phyloP scores from a whole-genome alignment of 2,329 filamentous ascomycete genomes.

The Trichoderma harzianum region DNA sequence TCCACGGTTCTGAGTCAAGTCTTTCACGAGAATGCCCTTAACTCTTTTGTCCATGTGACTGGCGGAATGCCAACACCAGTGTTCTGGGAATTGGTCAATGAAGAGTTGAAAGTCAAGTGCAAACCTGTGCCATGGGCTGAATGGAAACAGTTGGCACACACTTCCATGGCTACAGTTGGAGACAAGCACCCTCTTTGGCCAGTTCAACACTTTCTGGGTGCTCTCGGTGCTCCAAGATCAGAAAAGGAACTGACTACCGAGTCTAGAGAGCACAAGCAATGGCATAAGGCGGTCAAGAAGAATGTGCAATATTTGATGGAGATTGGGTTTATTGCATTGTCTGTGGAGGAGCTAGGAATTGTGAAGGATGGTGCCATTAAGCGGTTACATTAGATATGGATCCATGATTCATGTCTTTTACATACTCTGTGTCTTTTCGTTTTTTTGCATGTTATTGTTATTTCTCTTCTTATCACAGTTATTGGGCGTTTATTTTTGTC shows the following conservation, averaged over 20 bases:
- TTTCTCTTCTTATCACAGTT: background rate
- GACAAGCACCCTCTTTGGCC: constrained; percentile 26
- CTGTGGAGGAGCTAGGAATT: background rate
- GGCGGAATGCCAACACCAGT: constrained; percentile 18
- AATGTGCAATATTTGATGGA: constrained; percentile 6
- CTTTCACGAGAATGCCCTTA: background rate
- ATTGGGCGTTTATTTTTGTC: background rate
- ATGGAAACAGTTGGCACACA: constrained; percentile 19
- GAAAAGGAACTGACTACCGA: background rate
- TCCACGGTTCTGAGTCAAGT: constrained; percentile 14
- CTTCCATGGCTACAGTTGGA: constrained; percentile 17
- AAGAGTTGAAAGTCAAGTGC: constrained; percentile 15
- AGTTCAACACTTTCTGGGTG: constrained; percentile 25
- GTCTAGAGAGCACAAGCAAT: background rate
- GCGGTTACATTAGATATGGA: background rate
- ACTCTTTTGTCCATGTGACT: constrained; percentile 19
- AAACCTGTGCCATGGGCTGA: constrained; percentile 16
- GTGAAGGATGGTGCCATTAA: background rate
- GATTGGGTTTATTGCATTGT: constrained; percentile 3
- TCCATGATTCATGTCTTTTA: background rate
- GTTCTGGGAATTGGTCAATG: constrained; percentile 23
- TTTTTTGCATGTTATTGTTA: background rate
- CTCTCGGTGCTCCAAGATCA: background rate
- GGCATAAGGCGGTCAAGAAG: background rate
- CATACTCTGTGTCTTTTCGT: background rate